Evolutionary conservation across 192 early-diverging fungal genomes (phyloP).

Genomic region (Cetraspora pellucida): DNA sequence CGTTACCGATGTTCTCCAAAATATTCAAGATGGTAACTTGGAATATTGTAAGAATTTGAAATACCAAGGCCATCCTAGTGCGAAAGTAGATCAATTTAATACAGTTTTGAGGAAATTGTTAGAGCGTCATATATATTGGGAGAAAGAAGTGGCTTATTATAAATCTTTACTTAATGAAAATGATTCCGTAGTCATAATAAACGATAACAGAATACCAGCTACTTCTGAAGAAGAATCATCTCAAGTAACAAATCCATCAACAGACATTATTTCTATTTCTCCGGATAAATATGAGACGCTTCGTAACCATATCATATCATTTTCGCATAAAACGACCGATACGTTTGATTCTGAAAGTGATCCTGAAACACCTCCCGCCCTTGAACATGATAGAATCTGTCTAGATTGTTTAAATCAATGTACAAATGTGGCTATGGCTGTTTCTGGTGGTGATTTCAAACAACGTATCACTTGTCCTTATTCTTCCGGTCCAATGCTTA

Average conservation of each 20-base stretch:
- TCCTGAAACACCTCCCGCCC: not conserved
- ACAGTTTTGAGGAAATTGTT: constrained; percentile 4
- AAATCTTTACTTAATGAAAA: constrained; percentile 15
- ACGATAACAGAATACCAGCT: not conserved
- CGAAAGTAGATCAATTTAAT: constrained; percentile 5
- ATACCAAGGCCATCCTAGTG: not conserved
- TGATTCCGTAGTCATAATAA: constrained; percentile 27
- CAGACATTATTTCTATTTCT: not conserved
- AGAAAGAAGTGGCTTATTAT: constrained; percentile 18
- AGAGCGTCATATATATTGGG: not conserved
- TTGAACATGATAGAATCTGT: constrained; percentile 8
- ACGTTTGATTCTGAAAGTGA: not conserved
- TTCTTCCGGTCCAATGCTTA: constrained; percentile 65
- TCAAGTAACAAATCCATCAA: not conserved
- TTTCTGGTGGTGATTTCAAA: constrained; percentile 61
- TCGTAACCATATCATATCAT: not conserved
- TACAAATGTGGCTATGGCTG: constrained; percentile 37
- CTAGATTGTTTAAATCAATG: constrained; percentile 11
- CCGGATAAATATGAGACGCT: not conserved
- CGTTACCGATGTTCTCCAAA: constrained; percentile 27
- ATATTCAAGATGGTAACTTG: constrained; percentile 17
- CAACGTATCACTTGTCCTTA: constrained; percentile 63
- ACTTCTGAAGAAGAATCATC: not conserved
- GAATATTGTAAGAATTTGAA: not conserved
- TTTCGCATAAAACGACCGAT: not conserved